These are phyloP conservation scores for Spiraea crenata DNA, from an alignment of 331 rosid species.

Conservation along the genomic window DNA sequence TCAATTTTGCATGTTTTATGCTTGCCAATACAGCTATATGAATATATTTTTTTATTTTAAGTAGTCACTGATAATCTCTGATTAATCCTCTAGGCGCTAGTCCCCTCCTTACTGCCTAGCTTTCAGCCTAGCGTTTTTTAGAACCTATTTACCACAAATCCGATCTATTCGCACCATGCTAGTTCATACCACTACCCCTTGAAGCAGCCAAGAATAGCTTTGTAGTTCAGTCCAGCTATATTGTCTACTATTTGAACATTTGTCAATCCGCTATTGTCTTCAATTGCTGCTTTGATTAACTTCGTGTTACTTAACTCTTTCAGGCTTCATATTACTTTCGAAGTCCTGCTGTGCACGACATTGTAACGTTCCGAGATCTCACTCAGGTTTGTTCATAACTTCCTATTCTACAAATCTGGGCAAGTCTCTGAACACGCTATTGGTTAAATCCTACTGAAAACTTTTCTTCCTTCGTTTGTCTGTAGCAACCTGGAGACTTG, in stretches of 20 bases:
- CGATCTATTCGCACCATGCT: not conserved
- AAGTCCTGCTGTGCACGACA: conserved; percentile 64
- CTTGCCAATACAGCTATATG: no score
- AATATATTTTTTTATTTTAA: no score
- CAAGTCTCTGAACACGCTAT: not conserved
- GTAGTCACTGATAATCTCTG: no score
- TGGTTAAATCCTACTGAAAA: conserved; percentile 5
- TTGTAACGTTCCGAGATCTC: conserved; percentile 74
- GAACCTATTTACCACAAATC: no score
- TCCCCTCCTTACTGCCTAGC: no score
- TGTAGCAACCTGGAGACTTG: conserved; percentile 45
- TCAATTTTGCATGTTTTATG: no score
- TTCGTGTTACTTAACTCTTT: conserved; percentile 20
- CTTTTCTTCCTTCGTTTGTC: conserved; percentile 33
- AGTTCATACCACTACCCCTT: not conserved
- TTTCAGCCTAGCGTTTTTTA: no score
- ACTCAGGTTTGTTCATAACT: conserved; percentile 53
- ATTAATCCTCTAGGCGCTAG: no score
- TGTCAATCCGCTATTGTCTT: not conserved
- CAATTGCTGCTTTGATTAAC: conserved; percentile 21
- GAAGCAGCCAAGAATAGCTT: not conserved
- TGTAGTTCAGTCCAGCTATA: not conserved
- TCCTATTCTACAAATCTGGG: conserved; percentile 3
- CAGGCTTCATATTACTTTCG: conserved; percentile 73
- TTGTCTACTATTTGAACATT: not conserved